A percentile compares a stretch with the other conserved stretches of the same genome.
These are phyloP conservation scores for Angomonas deanei DNA, from an alignment of 208 protist species.

Conservation along the genomic window DNA sequence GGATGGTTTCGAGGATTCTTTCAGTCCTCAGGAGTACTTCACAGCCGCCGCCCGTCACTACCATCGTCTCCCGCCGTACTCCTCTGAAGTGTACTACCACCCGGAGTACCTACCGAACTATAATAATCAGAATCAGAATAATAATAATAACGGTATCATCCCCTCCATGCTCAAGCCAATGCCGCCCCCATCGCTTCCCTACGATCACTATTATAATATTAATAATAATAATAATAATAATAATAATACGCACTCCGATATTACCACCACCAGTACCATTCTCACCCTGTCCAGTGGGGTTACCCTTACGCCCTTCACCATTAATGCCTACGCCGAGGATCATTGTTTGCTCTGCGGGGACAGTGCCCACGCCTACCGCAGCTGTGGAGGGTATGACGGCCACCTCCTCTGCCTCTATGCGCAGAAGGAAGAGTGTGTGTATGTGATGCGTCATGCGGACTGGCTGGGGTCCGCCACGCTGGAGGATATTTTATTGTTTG, in stretches of 20 bases:
- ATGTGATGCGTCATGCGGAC: constrained; percentile 27
- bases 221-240: background rate
- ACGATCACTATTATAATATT: background rate
- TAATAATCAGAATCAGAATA: too few species aligned
- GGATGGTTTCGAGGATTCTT: too few species aligned
- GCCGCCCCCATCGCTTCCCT: background rate
- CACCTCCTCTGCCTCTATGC: constrained; percentile 27
- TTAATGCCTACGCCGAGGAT: background rate
- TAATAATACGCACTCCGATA: background rate
- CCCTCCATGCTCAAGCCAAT: too few species aligned
- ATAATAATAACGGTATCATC: background rate
- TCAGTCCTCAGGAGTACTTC: too few species aligned
- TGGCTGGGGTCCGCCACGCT: constrained; percentile 25
- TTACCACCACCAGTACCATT: background rate
- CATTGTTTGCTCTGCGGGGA: constrained; percentile 40
- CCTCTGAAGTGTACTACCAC: too few species aligned
- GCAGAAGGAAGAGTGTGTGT: constrained; percentile 18
- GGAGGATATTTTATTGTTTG: constrained; percentile 27
- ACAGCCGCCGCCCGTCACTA: too few species aligned
- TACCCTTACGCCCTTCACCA: constrained; percentile 15
- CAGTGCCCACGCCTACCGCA: constrained; percentile 25
- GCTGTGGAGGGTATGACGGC: constrained; percentile 26
- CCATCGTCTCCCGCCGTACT: too few species aligned
- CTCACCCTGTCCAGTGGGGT: background rate
- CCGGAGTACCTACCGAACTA: too few species aligned